phyloP scores from a whole-genome alignment of 2,329 filamentous ascomycete species.

The Myriosclerotinia scirpicola region DNA sequence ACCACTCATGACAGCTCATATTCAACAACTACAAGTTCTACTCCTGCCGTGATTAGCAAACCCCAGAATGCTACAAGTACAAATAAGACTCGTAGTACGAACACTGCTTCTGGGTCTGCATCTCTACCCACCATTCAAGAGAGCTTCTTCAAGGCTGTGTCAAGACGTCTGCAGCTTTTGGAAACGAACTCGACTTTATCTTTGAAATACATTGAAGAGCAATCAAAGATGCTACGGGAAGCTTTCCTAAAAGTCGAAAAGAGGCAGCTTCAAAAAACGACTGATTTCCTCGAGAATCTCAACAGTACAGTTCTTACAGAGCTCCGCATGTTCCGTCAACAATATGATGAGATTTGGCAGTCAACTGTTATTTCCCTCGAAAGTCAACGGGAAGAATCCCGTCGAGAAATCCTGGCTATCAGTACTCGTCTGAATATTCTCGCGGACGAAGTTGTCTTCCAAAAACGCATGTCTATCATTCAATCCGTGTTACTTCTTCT shows the following conservation, averaged over 20 bases:
- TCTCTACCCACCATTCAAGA: constrained; percentile 86
- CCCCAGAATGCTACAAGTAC: constrained; percentile 29
- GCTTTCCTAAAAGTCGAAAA: constrained; percentile 85
- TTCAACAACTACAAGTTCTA: constrained; percentile 19
- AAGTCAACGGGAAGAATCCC: constrained; percentile 79
- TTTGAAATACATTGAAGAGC: constrained; percentile 93
- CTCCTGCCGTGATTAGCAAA: constrained; percentile 27
- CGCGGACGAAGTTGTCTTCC: constrained; percentile 85
- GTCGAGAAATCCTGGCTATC: constrained; percentile 80
- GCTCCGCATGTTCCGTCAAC: constrained; percentile 71
- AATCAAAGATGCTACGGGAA: constrained; percentile 85
- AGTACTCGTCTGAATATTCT: constrained; percentile 79
- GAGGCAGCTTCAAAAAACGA: constrained; percentile 80
- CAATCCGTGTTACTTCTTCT: constrained; percentile 85
- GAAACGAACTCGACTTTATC: constrained; percentile 92
- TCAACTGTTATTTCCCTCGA: constrained; percentile 91
- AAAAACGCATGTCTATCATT: constrained; percentile 90
- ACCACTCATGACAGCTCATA: constrained; percentile 24
- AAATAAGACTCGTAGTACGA: constrained; percentile 39
- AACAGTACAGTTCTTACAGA: constrained; percentile 86
- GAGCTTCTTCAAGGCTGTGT: constrained; percentile 95
- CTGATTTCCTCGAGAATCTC: constrained; percentile 76
- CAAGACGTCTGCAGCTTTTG: constrained; percentile 86
- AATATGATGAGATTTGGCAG: constrained; percentile 97
- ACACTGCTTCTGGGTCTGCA: constrained; percentile 47